These are phyloP conservation scores for Excoecaria agallocha DNA, from an alignment of 345 rosid species.

Conservation along the genomic window DNA sequence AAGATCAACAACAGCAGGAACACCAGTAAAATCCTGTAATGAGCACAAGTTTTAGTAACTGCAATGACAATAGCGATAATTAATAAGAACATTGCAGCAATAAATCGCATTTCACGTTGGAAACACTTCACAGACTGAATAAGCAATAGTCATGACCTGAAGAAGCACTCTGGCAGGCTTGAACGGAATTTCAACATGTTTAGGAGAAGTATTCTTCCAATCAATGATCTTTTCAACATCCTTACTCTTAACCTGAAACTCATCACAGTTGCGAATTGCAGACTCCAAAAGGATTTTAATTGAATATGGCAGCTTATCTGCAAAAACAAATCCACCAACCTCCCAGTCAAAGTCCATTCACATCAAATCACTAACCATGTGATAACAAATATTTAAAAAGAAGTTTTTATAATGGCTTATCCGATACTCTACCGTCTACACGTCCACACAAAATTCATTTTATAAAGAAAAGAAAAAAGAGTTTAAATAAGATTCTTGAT, in stretches of 20 bases:
- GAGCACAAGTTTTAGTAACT: not conserved
- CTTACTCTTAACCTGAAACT: slow-evolving; percentile 68
- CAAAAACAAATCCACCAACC: slow-evolving; percentile 3
- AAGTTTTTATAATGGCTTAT: not conserved
- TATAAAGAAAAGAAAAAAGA: not conserved
- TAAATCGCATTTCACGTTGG: not conserved
- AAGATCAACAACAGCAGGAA: slow-evolving; percentile 83
- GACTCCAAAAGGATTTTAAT: slow-evolving; percentile 73
- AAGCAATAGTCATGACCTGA: slow-evolving; percentile 39
- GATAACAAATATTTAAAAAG: no score
- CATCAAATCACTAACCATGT: not conserved
- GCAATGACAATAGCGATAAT: not conserved
- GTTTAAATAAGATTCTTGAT: not conserved
- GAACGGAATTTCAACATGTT: slow-evolving; percentile 75
- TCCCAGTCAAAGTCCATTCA: slow-evolving; percentile 3
- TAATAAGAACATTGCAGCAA: not conserved
- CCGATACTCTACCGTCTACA: not conserved
- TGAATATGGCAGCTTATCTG: slow-evolving; percentile 72
- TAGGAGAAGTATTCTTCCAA: slow-evolving; percentile 68
- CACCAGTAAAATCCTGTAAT: slow-evolving; percentile 72
- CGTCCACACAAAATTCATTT: not conserved
- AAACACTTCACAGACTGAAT: not conserved
- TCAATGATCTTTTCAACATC: slow-evolving; percentile 86
- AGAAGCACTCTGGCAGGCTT: slow-evolving; percentile 82
- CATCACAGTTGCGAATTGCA: slow-evolving; percentile 75